Base-by-base conservation (phyloP, 305 asterid genomes). In the Stenogyne calaminthoides region DNA sequence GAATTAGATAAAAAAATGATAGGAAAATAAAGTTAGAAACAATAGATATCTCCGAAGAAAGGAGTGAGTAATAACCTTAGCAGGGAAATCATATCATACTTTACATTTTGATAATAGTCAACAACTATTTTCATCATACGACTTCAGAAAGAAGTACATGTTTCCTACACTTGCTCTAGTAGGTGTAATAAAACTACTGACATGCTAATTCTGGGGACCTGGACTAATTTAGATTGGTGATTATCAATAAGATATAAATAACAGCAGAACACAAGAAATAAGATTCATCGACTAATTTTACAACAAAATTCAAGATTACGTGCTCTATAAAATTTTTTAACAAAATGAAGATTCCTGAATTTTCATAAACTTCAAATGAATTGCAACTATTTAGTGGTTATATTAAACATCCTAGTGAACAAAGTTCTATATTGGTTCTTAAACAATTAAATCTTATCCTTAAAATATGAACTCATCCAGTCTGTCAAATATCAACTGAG, bases 141-240 rank as follows among this genome's bases (percentile, higher is more conserved):
- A 39, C 69, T 42, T 42, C 22, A 42, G 1, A n/a, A 64, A 14
- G 12, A 39, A 18, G 18, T 63, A 11, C 25, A 8, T 6, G 69
- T 40, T 64, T 19, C 51, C 44, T 63, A 46, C 42, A 25, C 58
- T 65, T 65, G 58, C 11, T 64, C 69, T 15, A 61, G 54, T 40
- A 64, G 11, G n/a, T 16, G 22, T 62, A 10, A 18, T 20, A 20
- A 64, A 5, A 40, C 69, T 40, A 18, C 69, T 19, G 2, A 16
- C 16, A 40, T 40, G 57, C 19, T 61, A n/a, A 59, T 59, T 58
- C 12, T 6, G 15, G 22, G 19, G 42, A 3, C 44, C 0, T 0
- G 16, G 64, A 18, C 12, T 42, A 12, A 16, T 22, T 22, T 10
- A 42, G 37, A 40, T 12, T 67, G 57, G 16, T 47, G 61, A n/a